Percentiles rank a stretch among this genome's conserved stretches.
phyloP scores from a whole-genome alignment of 257 asterid species.

The Rehmannia glutinosa region DNA sequence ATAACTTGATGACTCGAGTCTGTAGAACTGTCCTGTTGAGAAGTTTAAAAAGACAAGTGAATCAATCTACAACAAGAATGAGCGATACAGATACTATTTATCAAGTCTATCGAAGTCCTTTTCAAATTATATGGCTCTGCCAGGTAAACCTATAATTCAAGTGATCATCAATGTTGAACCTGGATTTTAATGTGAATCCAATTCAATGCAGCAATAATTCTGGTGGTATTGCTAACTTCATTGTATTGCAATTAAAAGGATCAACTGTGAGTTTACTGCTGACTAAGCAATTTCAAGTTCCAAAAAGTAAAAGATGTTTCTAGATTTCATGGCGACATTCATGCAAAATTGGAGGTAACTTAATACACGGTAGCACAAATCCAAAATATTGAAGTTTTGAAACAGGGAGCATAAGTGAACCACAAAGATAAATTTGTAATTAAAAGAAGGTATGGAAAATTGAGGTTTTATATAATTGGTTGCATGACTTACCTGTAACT shows the following conservation, averaged over 20 bases:
- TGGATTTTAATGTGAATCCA: neutral
- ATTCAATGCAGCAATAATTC: neutral
- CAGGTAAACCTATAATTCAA: too few relatives aligned
- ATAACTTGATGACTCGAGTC: neutral
- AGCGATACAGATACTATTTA: neutral
- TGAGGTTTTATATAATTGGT: neutral
- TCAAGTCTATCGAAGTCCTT: neutral
- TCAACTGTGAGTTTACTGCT: neutral
- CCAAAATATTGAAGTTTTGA: neutral
- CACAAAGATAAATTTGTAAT: neutral
- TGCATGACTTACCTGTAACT: slow-evolving; percentile 26
- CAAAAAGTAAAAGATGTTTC: neutral
- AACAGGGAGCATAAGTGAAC: neutral
- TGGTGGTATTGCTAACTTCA: too few relatives aligned
- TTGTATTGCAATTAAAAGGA: too few relatives aligned
- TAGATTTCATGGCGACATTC: neutral
- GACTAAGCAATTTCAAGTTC: neutral
- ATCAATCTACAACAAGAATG: neutral
- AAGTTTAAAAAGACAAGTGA: neutral
- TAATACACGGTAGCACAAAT: neutral
- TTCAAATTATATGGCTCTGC: too few relatives aligned
- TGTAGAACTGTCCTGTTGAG: slow-evolving; percentile 13
- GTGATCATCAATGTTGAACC: neutral
- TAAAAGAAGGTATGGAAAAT: neutral
- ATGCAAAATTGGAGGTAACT: neutral